Evolutionary conservation across 2,329 filamentous ascomycete species (phyloP), one percentile per base, ranked within the genome.

Genomic region (Fusarium subtropicale): DNA sequence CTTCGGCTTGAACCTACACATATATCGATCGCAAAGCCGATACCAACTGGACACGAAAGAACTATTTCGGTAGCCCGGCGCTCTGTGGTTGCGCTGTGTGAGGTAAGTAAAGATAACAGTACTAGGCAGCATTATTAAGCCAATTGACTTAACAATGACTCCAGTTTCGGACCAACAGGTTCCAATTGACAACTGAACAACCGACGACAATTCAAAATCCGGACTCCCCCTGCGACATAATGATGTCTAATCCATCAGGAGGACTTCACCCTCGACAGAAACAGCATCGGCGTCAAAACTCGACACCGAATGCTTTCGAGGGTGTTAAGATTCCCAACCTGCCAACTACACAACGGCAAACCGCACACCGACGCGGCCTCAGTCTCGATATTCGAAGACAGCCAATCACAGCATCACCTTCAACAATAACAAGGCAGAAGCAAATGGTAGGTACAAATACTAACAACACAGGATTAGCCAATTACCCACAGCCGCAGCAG

Each of bases 61-160:
- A 77, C 75, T 64, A 72, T 75, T 77, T 69, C 71, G 77, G 75
- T 82, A 85, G 90, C 91, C 91, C 91, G 91, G 90, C 91, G 88
- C 87, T 86, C 88, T 90, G 89, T 81, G 90, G 90, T 92, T 91
- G 90, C 89, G 87, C 89, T 93, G 90, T 90, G 90, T 90, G 90
- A 94, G 91, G 91, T 93, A 80, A 73, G 83, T 26, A 4, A 4
- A 55, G 30, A 42, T 20, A 18, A 50, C n/a, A 20, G 28, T 24
- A 30, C 28, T 30, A 30, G 28, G 11, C 28, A 30, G 28, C 20
- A 38, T n/a, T 5, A 28, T 24, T 15, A 42, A 30, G 24, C 30
- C 54, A 42, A 66, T 50, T 53, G 38, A 56, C 60, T 28, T 45
- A 28, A 31, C 22, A 52, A 52, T 41, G 18, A 18, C 44, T 58